These are phyloP conservation scores for Angomonas ambiguus DNA, from an alignment of 208 protist genomes.

Conservation along the genomic window DNA sequence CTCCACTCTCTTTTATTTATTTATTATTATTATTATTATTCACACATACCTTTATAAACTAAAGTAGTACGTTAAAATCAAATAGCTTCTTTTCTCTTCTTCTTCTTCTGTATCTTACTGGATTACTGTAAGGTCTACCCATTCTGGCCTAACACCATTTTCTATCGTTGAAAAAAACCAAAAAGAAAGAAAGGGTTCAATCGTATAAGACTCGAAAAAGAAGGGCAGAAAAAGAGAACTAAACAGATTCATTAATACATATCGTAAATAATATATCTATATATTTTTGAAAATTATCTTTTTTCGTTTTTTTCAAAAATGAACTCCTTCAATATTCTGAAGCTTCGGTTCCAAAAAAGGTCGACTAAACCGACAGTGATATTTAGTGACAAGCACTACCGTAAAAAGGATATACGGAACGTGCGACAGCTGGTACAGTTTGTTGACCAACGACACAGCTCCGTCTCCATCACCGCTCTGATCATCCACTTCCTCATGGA, in stretches of 20 bases:
- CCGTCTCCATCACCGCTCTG: conserved; percentile 53
- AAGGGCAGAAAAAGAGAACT: too few species aligned
- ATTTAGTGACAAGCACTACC: conserved; percentile 35
- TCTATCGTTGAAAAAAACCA: too few species aligned
- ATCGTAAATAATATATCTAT: background rate
- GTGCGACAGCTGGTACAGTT: conserved; percentile 63
- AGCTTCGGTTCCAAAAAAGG: background rate
- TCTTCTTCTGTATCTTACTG: conserved; percentile 6
- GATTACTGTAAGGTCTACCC: too few species aligned
- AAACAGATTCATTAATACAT: too few species aligned
- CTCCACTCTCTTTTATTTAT: background rate
- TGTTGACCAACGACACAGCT: conserved; percentile 56
- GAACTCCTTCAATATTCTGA: background rate
- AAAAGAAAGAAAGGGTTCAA: too few species aligned
- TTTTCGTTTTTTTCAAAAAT: too few species aligned
- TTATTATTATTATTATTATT: conserved; percentile 14
- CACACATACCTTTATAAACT: background rate
- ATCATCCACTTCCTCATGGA: conserved; percentile 58
- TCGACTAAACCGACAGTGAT: background rate
- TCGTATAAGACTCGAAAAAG: too few species aligned
- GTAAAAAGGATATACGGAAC: conserved; percentile 29
- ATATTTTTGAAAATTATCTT: background rate
- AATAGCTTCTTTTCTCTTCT: background rate
- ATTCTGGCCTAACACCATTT: too few species aligned
- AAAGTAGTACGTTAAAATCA: background rate